Conservation (phyloP, 176 grass and related monocot species). For the Secale cereale region DNA sequence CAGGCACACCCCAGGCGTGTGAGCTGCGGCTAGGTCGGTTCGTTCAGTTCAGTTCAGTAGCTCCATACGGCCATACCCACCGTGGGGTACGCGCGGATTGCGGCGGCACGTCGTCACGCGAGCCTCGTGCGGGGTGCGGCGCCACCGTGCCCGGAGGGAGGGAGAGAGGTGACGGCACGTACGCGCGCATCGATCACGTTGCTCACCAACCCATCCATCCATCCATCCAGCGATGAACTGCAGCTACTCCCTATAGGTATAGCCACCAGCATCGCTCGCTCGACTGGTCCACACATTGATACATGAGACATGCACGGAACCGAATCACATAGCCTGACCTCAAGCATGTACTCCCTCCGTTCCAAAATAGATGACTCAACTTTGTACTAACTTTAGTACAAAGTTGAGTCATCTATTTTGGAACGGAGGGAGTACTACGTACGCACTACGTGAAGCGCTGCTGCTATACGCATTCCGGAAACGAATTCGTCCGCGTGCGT, state of each 20-base stretch:
- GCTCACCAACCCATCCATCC: neutral
- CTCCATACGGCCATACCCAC: neutral
- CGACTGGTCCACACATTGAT: no score
- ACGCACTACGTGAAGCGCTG: no score
- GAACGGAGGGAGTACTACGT: no score
- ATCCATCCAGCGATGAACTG: neutral
- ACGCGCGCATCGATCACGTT: neutral
- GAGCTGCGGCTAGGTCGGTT: neutral
- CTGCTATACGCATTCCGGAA: neutral
- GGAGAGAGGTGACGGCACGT: neutral
- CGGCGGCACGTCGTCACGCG: neutral
- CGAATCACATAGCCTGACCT: no score
- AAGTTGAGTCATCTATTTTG: no score
- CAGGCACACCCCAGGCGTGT: neutral
- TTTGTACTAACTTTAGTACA: no score
- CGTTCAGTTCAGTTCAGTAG: neutral
- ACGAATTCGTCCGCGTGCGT: constrained; percentile 2
- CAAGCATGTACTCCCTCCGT: no score
- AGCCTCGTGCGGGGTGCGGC: neutral
- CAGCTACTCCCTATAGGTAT: no score
- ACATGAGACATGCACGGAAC: no score
- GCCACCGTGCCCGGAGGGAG: neutral
- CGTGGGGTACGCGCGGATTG: neutral
- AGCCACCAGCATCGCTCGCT: no score
- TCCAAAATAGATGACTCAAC: no score